phyloP scores from a whole-genome alignment of 2,329 filamentous ascomycete genomes.

The Lecanosticta acicola region DNA sequence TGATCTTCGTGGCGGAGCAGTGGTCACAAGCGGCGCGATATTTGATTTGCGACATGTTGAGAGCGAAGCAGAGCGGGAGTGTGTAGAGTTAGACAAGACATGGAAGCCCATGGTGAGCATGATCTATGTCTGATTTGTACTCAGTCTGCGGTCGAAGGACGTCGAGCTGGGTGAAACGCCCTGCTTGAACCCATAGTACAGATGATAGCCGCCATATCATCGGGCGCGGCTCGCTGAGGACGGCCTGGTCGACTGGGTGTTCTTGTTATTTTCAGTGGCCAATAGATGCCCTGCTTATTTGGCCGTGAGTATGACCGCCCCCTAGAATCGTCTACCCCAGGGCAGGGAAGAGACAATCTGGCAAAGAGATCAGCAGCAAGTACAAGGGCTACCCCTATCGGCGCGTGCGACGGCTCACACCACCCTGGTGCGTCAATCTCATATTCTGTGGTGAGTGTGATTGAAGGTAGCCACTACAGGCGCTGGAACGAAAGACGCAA shows the following conservation, averaged over 20 bases:
- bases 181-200: not conserved
- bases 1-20: slow-evolving; percentile 21
- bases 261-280: not conserved
- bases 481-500: too few relatives aligned
- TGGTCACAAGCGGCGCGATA: slow-evolving; percentile 21
- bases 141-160: not conserved
- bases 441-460: too few relatives aligned
- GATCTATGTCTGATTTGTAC: slow-evolving; percentile 4
- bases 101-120: slow-evolving; percentile 7
- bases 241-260: not conserved
- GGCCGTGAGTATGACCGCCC: not conserved
- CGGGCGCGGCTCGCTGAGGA: not conserved
- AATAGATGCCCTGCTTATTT: not conserved
- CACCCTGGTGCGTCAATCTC: not conserved
- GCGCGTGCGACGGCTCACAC: not conserved
- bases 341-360: not conserved
- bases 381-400: not conserved
- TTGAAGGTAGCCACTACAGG: too few relatives aligned
- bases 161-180: not conserved
- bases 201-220: not conserved
- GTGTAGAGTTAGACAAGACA: slow-evolving; percentile 8
- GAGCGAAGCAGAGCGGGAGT: slow-evolving; percentile 1
- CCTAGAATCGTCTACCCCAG: not conserved
- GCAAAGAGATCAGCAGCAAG: not conserved
- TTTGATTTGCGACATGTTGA: slow-evolving; percentile 15